Conservation (phyloP, 345 rosid species). For the Populus ilicifolia region DNA sequence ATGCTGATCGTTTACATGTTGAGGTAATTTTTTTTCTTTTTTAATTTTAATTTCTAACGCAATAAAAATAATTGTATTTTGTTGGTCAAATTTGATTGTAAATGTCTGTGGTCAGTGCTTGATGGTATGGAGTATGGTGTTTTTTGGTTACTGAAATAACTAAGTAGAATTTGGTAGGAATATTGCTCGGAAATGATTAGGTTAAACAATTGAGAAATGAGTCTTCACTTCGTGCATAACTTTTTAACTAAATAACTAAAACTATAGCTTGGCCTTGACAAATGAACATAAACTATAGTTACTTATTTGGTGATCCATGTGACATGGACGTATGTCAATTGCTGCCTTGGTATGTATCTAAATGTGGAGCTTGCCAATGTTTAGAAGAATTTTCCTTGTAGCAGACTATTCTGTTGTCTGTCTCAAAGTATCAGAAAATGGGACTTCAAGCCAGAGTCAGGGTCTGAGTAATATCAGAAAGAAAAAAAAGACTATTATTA, state of each 20-base stretch:
- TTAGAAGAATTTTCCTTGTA: not conserved
- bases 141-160: not conserved
- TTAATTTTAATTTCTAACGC: not conserved
- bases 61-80: not conserved
- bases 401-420: not conserved
- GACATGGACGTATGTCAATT: not conserved
- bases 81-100: not conserved
- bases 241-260: not conserved
- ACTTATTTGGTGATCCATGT: not conserved
- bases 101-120: not conserved
- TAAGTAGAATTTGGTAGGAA: not conserved
- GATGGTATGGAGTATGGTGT: not conserved
- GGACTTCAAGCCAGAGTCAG: not conserved
- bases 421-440: not conserved
- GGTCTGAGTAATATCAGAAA: not conserved
- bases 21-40: slow-evolving; percentile 46
- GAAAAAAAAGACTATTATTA: not conserved
- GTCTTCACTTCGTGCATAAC: not conserved
- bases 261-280: not conserved
- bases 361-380: not conserved
- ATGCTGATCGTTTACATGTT: slow-evolving; percentile 81
- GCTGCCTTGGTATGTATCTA: not conserved
- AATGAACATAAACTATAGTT: not conserved
- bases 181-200: not conserved
- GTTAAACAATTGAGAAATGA: not conserved